phyloP scores from a whole-genome alignment of 2,329 filamentous ascomycete genomes.

The Colletotrichum musae region DNA sequence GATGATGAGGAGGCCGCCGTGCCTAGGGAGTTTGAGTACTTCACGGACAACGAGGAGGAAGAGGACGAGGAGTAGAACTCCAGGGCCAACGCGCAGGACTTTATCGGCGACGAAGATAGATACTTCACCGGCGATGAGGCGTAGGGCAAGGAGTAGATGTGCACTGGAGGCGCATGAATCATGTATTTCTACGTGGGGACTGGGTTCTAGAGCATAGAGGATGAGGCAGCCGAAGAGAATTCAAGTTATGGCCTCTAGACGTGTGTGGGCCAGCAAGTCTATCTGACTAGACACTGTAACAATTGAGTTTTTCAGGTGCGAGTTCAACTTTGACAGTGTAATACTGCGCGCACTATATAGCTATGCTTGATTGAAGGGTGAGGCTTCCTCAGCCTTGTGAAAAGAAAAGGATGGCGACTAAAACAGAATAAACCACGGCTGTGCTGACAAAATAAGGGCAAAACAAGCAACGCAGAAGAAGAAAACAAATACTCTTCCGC shows the following conservation, averaged over 20 bases:
- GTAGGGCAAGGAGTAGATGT: constrained; percentile 48
- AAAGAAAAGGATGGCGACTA: no score
- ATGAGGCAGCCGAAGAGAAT: neutral
- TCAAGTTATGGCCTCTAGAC: constrained; percentile 11
- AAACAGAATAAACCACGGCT: neutral
- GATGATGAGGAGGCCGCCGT: constrained; percentile 79
- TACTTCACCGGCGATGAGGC: no score
- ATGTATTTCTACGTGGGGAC: constrained; percentile 16
- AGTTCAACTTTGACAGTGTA: neutral
- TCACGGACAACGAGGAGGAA: constrained; percentile 74
- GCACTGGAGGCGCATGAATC: neutral
- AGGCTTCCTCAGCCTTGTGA: no score
- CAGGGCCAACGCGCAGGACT: no score
- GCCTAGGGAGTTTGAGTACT: constrained; percentile 84
- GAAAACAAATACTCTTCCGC: neutral
- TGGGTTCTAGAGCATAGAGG: constrained; percentile 37
- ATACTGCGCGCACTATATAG: neutral
- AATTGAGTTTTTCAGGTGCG: constrained; percentile 23
- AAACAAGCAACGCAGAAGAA: neutral
- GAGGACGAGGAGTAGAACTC: no score
- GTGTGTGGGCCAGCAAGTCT: constrained; percentile 14
- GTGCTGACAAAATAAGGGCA: neutral
- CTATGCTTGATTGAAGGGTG: no score
- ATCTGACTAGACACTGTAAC: constrained; percentile 29
- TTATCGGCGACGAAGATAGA: no score